phyloP scores from a whole-genome alignment of 768 basidiomycete species.

The Tephrocybe sp. region DNA sequence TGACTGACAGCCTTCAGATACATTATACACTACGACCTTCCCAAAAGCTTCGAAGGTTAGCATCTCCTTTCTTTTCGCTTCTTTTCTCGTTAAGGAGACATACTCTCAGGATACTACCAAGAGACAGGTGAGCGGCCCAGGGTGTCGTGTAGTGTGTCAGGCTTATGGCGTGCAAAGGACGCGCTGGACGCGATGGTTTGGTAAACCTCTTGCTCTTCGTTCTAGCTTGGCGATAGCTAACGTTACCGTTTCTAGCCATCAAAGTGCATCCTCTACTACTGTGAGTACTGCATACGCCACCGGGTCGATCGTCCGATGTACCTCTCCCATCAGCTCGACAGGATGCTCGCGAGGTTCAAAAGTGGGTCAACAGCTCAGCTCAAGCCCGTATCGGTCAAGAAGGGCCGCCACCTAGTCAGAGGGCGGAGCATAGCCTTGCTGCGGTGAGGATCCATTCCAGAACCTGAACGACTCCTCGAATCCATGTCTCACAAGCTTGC shows the following conservation, averaged over 20 bases:
- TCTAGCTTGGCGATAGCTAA: not conserved
- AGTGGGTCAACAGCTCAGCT: conserved; percentile 48
- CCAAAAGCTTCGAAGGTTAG: conserved; percentile 81
- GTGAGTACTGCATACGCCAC: conserved; percentile 36
- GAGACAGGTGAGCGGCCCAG: conserved; percentile 61
- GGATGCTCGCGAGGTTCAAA: conserved; percentile 58
- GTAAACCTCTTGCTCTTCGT: conserved; percentile 37
- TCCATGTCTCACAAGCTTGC: conserved; percentile 1
- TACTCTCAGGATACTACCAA: conserved; percentile 81
- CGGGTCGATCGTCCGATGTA: not conserved
- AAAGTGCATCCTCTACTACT: conserved; percentile 83
- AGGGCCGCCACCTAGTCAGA: conserved; percentile 65
- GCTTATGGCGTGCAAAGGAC: conserved; percentile 41
- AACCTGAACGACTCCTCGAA: not conserved
- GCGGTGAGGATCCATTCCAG: conserved; percentile 40
- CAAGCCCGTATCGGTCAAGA: conserved; percentile 47
- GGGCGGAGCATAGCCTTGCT: conserved; percentile 61
- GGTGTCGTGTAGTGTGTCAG: not conserved
- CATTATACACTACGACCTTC: conserved; percentile 80
- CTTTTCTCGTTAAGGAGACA: not conserved
- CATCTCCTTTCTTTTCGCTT: not conserved
- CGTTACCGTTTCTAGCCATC: conserved; percentile 50
- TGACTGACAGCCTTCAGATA: conserved; percentile 40
- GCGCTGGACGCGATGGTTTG: conserved; percentile 76
- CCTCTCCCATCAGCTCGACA: conserved; percentile 76